These are phyloP conservation scores for Naganishia friedmannii DNA, from an alignment of 768 basidiomycete genomes.

Conservation along the genomic window DNA sequence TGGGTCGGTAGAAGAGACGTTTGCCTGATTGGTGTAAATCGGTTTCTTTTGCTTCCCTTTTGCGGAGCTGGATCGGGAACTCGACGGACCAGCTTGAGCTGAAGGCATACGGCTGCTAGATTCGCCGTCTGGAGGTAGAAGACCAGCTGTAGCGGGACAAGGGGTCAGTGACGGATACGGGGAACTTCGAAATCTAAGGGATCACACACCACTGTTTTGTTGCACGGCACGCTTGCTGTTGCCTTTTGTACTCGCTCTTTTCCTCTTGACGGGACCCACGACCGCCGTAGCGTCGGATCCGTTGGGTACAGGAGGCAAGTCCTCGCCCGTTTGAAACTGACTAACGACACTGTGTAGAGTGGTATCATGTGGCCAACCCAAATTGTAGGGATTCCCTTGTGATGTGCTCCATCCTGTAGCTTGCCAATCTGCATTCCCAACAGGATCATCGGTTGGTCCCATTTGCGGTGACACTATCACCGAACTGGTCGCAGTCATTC, in stretches of 20 bases:
- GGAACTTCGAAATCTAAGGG: neutral
- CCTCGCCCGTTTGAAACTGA: constrained; percentile 18
- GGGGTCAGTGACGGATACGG: neutral
- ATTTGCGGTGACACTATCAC: constrained; percentile 21
- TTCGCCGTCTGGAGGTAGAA: neutral
- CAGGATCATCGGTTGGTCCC: constrained; percentile 2
- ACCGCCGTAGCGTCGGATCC: neutral
- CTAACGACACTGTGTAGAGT: constrained; percentile 14
- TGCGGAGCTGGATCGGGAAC: constrained; percentile 22
- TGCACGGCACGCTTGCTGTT: constrained; percentile 14
- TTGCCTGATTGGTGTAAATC: constrained; percentile 31
- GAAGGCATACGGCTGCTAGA: neutral
- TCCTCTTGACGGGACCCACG: constrained; percentile 7
- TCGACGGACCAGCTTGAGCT: constrained; percentile 18
- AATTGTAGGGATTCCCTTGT: constrained; percentile 3
- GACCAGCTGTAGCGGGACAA: neutral
- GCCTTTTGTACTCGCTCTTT: constrained; percentile 21
- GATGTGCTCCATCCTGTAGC: constrained; percentile 19
- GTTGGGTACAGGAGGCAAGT: constrained; percentile 7
- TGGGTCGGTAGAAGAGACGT: constrained; percentile 22
- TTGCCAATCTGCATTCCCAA: constrained; percentile 14
- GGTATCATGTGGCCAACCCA: constrained; percentile 20
- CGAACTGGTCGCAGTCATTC: constrained; percentile 11
- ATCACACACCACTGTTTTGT: constrained; percentile 1
- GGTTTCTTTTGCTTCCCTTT: constrained; percentile 28